Evolutionary conservation across 495 filamentous ascomycete species (phyloP).

Genomic region (Neurospora sp.): DNA sequence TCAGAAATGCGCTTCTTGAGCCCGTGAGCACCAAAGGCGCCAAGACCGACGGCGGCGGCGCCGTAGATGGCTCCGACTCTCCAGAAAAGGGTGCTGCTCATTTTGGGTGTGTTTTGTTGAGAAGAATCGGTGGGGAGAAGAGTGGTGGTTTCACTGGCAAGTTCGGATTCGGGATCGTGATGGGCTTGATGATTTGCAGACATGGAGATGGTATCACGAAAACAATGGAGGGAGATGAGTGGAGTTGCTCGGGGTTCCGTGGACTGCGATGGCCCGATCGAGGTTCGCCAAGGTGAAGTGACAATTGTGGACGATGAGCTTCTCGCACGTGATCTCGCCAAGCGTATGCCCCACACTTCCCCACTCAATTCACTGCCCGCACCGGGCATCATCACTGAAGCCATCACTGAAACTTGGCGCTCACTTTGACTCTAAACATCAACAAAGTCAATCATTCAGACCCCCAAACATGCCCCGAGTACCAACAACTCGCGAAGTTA

Average conservation of each 20-base stretch:
- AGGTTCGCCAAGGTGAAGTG: neutral
- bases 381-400: neutral
- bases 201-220: neutral
- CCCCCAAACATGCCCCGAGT: constrained; percentile 22
- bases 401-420: neutral
- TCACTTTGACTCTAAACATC: neutral
- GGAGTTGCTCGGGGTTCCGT: neutral
- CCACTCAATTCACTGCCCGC: neutral
- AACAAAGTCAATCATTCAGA: neutral
- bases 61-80: constrained; percentile 49
- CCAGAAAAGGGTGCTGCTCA: constrained; percentile 36
- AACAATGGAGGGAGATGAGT: neutral
- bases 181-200: neutral
- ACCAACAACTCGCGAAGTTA: constrained; percentile 40
- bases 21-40: constrained; percentile 56
- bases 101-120: neutral
- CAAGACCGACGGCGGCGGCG: constrained; percentile 46
- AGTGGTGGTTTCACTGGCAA: neutral
- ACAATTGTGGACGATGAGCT: neutral
- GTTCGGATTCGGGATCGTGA: neutral
- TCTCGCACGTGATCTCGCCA: neutral
- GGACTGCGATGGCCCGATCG: neutral
- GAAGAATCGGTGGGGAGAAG: neutral
- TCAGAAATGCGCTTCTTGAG: constrained; percentile 47
- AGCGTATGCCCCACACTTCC: neutral